Base-by-base conservation (phyloP, 192 early-diverging fungal genomes). In the Chytriomyces sp. region DNA sequence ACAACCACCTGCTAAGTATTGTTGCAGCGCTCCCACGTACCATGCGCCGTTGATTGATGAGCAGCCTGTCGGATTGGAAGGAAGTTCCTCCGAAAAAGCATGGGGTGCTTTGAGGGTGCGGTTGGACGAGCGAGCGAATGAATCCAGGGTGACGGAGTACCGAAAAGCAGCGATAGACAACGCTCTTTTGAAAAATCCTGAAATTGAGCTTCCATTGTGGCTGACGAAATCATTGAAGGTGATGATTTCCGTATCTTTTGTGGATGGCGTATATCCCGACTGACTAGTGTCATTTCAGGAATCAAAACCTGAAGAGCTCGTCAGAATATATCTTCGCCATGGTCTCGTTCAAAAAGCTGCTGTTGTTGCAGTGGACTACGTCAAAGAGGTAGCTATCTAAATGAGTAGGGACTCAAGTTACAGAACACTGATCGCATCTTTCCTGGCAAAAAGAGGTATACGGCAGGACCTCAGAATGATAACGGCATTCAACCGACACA, bases 281-380 rank as follows among this genome's bases (percentile, higher is more conserved):
- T 47, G 10, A 18, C n/a, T 78, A 2, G 71, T 71, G 35, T 48
- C 5, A 20, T 49, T 44, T 61, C 16, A 49, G 63, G 72, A 43
- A 13, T 50, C 57, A 47, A 49, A 49, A 26, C 78, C 82, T 4
- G 82, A 84, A 49, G 79, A 81, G 59, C 69, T 84, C 44, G 44
- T 84, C 13, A 62, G 77, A 6, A 7, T 77, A 7, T 84, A 84
- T 66, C 61, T 84, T 45, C 28, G 64, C 20, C 75, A 81, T 59
- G 67, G 62, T 43, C 46, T 81, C 28, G 18, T 70, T 26, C 61
- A 81, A 20, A 66, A 69, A 16, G 82, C 82, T 20, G 69, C 49
- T 46, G 16, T n/a, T 28, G 75, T 84, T 63, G 69, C 77, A 16
- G 28, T 46, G 16, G 67, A 77, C 16, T 72, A 70, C 47, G 50